phyloP scores from a whole-genome alignment of 2,329 filamentous ascomycete species.

The Trichoderma sp. region DNA sequence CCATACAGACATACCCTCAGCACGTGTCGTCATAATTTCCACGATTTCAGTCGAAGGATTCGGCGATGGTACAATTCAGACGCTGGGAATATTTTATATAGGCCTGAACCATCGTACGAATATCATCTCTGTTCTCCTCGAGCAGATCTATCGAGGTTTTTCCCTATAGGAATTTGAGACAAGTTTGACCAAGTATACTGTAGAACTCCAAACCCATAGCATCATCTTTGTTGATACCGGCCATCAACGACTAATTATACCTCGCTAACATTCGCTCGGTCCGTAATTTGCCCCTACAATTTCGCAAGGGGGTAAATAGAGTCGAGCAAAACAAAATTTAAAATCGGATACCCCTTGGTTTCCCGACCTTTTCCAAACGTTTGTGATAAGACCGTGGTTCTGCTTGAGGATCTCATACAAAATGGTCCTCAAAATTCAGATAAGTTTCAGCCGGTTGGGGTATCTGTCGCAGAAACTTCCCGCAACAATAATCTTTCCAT shows the following conservation, averaged over 20 bases:
- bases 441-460: neutral
- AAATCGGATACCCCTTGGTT: neutral
- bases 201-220: neutral
- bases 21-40: neutral
- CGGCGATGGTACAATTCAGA: neutral
- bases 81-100: neutral
- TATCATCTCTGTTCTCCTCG: neutral
- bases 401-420: neutral
- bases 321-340: neutral
- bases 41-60: neutral
- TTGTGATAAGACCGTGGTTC: neutral
- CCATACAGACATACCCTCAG: constrained; percentile 1
- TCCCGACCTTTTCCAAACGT: neutral
- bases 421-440: neutral
- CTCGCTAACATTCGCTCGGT: neutral
- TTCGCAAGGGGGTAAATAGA: neutral
- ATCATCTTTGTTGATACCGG: neutral
- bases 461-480: neutral
- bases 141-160: neutral
- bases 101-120: neutral
- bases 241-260: constrained; percentile 3
- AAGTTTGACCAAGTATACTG: neutral
- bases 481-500: neutral
- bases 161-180: neutral
- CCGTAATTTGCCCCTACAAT: neutral